Evolutionary conservation across 1,139 yeast genomes (phyloP).

Genomic region (Chernovozyma sophiae-reginae): DNA sequence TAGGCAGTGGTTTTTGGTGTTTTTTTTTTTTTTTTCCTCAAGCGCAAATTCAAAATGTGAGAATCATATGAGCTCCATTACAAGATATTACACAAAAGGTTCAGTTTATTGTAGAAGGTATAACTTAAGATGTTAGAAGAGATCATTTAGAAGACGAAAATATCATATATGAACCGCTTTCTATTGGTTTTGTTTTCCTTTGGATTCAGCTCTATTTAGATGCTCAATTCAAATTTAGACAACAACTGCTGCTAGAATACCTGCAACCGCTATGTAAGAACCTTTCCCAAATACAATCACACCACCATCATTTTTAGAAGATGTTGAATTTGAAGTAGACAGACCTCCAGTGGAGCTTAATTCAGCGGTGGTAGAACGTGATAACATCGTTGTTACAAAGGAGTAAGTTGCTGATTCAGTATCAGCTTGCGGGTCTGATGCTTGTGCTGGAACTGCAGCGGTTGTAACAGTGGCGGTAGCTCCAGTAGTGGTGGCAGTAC

Average conservation of each 20-base stretch:
- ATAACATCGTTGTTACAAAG: constrained; percentile 16
- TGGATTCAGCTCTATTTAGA: too few species aligned
- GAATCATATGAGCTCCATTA: too few species aligned
- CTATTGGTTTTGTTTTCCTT: too few species aligned
- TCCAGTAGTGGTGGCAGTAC: constrained; percentile 7
- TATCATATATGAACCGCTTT: too few species aligned
- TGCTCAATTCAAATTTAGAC: too few species aligned
- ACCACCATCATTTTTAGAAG: constrained; percentile 8
- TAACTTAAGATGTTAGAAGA: too few species aligned
- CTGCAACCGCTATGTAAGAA: background rate
- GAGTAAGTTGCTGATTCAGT: constrained; percentile 12
- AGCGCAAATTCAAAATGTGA: too few species aligned
- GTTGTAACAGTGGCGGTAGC: constrained; percentile 8
- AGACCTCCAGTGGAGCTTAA: constrained; percentile 8
- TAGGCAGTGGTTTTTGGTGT: too few species aligned
- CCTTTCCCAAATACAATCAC: constrained; percentile 1
- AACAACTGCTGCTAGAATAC: background rate
- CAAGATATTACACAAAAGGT: too few species aligned
- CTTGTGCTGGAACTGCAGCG: constrained; percentile 7
- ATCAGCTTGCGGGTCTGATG: constrained; percentile 4
- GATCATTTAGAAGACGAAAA: too few species aligned
- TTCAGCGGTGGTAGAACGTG: constrained; percentile 4
- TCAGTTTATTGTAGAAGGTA: too few species aligned
- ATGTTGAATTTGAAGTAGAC: constrained; percentile 7
- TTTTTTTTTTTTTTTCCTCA: too few species aligned